These are phyloP conservation scores for Metschnikowia cerradonensis DNA, from an alignment of 805 yeast genomes.

Conservation along the genomic window DNA sequence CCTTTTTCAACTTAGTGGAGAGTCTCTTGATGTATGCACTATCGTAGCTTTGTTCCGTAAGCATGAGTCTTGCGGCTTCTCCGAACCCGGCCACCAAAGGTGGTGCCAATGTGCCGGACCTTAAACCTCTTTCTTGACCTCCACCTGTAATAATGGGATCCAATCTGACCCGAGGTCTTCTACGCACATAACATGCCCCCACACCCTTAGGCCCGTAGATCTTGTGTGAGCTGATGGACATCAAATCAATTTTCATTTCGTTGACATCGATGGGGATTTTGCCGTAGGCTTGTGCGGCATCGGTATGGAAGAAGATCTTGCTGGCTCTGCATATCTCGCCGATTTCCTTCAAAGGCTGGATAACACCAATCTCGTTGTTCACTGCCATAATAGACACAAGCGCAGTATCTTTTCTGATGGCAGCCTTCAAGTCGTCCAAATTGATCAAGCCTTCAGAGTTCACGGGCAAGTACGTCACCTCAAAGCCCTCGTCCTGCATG, in stretches of 20 bases:
- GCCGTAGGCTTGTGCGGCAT: conserved; percentile 96
- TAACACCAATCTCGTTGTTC: conserved; percentile 96
- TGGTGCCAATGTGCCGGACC: conserved; percentile 97
- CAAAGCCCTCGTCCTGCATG: conserved; percentile 94
- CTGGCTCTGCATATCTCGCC: conserved; percentile 81
- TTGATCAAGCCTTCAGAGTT: conserved; percentile 72
- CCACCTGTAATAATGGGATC: conserved; percentile 96
- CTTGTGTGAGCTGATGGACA: conserved; percentile 94
- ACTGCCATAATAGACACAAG: conserved; percentile 95
- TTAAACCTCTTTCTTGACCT: conserved; percentile 97
- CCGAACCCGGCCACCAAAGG: conserved; percentile 95
- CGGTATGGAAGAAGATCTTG: conserved; percentile 95
- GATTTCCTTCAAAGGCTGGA: conserved; percentile 93
- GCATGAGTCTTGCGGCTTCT: conserved; percentile 88
- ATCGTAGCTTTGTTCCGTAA: conserved; percentile 70
- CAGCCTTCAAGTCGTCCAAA: conserved; percentile 70
- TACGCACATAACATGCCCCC: conserved; percentile 91
- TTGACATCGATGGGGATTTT: conserved; percentile 91
- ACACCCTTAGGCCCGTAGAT: conserved; percentile 97
- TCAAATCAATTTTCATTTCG: conserved; percentile 83
- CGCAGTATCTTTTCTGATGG: conserved; percentile 87
- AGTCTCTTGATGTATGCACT: conserved; percentile 62
- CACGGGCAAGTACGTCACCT: conserved; percentile 89
- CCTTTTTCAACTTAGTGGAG: conserved; percentile 67
- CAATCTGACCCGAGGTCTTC: conserved; percentile 96